Base-by-base conservation (phyloP, 768 basidiomycete species). In the Cystofilobasidium capitatum region DNA sequence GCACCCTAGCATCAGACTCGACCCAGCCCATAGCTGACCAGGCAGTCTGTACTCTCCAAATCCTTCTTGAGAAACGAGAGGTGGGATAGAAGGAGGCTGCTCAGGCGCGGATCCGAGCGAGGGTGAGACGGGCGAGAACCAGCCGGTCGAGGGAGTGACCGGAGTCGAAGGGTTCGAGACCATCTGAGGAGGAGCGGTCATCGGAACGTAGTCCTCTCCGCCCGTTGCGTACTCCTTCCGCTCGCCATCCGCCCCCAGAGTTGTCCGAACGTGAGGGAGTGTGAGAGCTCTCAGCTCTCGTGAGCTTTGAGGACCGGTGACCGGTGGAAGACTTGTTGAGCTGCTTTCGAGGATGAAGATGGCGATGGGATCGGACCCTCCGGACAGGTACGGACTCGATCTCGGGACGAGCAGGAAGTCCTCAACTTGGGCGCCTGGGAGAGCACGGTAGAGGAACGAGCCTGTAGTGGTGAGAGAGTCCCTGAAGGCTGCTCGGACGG, bases 381-480 rank as follows among this genome's bases (percentile, higher is more conserved):
- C 82, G 44, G 79, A 77, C 74, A 86, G 87, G 76, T 91, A 86
- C 5, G 89, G 89, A 61, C 74, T 86, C 12, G 80, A 78, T 57
- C 82, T 81, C 1, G 91, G 87, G n/a, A 90, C 74, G 24, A 91
- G 81, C 24, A 88, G 75, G 75, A 88, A 91, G 73, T 96, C 91
- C 73, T 91, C 88, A 31, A 55, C 51, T 31, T 55, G 51, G 10
- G 85, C 81, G 0, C 83, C 78, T 0, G 84, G 82, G 12, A 77
- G 73, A 0, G 85, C 83, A 17, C 80, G 77, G 72, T 89, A 89
- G 70, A 84, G 82, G 63, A 81, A 83, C 0, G 81, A 71, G 17
- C 78, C 78, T 1, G 77, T 74, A 0, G 78, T 76, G 9, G 72
- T 66, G 59, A 81, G 70, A 9, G 86, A 86, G 51, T 82, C 79